phyloP scores from a whole-genome alignment of 306 rosid genomes.

The Vicia sativa region DNA sequence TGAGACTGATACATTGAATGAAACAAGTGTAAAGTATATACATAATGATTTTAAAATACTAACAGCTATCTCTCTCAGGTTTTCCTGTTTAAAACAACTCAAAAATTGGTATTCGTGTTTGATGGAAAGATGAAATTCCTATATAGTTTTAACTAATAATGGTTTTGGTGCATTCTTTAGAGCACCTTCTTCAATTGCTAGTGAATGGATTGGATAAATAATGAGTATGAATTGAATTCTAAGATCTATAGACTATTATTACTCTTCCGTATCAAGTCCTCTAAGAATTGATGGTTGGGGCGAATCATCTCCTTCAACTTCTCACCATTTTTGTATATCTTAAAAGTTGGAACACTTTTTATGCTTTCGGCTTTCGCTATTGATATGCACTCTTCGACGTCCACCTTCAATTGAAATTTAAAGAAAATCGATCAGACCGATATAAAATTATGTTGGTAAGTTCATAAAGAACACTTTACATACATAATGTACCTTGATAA shows the following conservation, averaged over 20 bases:
- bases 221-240: conserved; percentile 39
- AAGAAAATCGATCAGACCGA: conserved; percentile 37
- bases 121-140: conserved; percentile 55
- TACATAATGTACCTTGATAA: conserved; percentile 61
- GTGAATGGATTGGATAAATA: conserved; percentile 38
- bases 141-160: conserved; percentile 43
- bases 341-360: conserved; percentile 71
- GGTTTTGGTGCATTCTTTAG: conserved; percentile 38
- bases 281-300: conserved; percentile 71
- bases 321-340: conserved; percentile 79
- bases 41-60: conserved; percentile 53
- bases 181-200: conserved; percentile 47
- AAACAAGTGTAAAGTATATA: conserved; percentile 42
- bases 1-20: conserved; percentile 31
- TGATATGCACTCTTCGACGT: conserved; percentile 68
- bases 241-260: conserved; percentile 43
- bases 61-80: conserved; percentile 50
- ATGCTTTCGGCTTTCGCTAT: conserved; percentile 74
- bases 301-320: conserved; percentile 79
- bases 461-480: not conserved
- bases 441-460: not conserved
- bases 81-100: conserved; percentile 56
- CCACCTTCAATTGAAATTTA: conserved; percentile 56
- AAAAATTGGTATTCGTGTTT: conserved; percentile 58
- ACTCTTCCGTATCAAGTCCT: conserved; percentile 69